A percentile compares a stretch with the other conserved stretches of the same genome.
These are phyloP conservation scores for Antarctomyces pellizariae DNA, from an alignment of 495 filamentous ascomycete species.

Conservation along the genomic window DNA sequence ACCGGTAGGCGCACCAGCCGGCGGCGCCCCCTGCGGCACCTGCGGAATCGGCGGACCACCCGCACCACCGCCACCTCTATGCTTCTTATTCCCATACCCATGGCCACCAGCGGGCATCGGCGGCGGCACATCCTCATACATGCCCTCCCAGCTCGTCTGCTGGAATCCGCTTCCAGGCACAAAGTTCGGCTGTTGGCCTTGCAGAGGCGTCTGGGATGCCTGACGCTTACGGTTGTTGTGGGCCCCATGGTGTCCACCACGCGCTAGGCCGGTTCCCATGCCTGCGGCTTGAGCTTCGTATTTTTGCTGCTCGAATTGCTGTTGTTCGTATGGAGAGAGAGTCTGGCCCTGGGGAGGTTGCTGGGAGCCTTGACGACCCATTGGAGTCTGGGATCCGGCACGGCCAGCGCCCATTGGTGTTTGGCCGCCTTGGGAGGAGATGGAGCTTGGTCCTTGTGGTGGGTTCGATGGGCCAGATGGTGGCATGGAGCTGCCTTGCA, in stretches of 20 bases:
- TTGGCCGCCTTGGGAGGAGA: conserved; percentile 15
- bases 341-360: too few relatives aligned
- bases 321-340: conserved; percentile 55
- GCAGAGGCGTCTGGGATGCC: conserved; percentile 15
- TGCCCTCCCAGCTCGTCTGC: conserved; percentile 86
- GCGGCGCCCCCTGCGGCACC: conserved; percentile 31
- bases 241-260: conserved; percentile 11
- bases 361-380: too few relatives aligned
- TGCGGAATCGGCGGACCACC: conserved; percentile 22
- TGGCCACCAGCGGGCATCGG: conserved; percentile 36
- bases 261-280: conserved; percentile 14
- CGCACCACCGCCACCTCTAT: conserved; percentile 21
- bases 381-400: too few relatives aligned
- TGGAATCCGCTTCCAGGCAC: too few relatives aligned
- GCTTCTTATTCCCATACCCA: too few relatives aligned
- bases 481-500: too few relatives aligned
- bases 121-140: conserved; percentile 96
- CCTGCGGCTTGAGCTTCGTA: conserved; percentile 40
- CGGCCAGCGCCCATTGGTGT: too few relatives aligned
- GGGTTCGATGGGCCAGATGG: too few relatives aligned
- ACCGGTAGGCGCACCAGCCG: conserved; percentile 84
- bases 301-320: conserved; percentile 71
- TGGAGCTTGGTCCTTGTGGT: too few relatives aligned
- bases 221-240: conserved; percentile 14
- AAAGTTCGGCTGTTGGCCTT: conserved; percentile 15